Base-by-base conservation (phyloP, 495 filamentous ascomycete species). In the Amorphotheca resinae region DNA sequence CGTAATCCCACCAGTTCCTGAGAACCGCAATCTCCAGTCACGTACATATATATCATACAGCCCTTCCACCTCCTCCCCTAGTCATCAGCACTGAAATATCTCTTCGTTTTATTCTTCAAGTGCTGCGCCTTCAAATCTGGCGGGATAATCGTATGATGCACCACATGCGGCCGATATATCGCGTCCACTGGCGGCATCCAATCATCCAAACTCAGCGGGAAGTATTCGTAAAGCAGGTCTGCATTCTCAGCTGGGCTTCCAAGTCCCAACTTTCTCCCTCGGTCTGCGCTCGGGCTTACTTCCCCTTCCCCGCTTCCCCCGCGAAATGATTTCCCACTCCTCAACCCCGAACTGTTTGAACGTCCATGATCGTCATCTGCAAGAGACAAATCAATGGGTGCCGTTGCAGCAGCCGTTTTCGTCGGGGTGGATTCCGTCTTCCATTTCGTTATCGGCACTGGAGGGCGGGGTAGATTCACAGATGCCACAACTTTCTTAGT, bases 181-280 rank as follows among this genome's bases (percentile, higher is more conserved):
- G 87, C 86, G 59, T 94, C 87, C 9, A 93, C 87, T 3, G 87
- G 87, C 2, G 82, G 81, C 68, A 87, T 85, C 86, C 86, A 93
- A 49, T 94, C 87, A 60, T 93, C 84, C 48, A 89, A 59, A 16
- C 82, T 85, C 17, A 94, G 67, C 4, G 87, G 87, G 46, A 94
- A 93, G 56, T 94, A 93, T 58, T 94, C 87, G 53, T 94, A 94
- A 17, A 93, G 61, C 47, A 86, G 66, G 54, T 93, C 87, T 7
- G 77, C 77, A 45, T 76, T 77, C 50, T 89, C 86, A 38, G 79
- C 70, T 9, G 82, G 80, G 59, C 67, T 56, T 18, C 17, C 44
- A 21, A 11, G 21, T 7, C 18, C 35, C 18, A 46, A 39, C n/a
- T 37, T 42, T 14, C 12, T 32, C 34, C 38, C 40, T 22, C 44